These are phyloP conservation scores for Picochlorum sp. DNA, from an alignment of 139 green algal genomes.

Conservation along the genomic window DNA sequence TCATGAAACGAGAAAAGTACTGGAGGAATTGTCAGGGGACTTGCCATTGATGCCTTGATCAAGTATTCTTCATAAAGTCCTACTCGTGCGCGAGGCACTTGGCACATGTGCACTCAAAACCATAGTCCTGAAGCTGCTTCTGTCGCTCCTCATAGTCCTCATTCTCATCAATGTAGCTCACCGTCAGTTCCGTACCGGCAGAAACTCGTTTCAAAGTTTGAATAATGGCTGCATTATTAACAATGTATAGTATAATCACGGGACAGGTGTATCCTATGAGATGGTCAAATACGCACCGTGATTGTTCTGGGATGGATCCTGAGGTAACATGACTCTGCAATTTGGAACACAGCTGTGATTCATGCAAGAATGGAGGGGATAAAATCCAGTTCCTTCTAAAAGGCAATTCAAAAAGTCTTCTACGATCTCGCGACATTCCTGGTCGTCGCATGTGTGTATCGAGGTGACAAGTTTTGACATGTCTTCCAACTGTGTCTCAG, in stretches of 20 bases:
- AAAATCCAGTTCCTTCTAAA: slow-evolving; percentile 76
- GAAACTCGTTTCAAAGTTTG: background rate
- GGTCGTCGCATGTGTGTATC: background rate
- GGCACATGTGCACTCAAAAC: slow-evolving; percentile 11
- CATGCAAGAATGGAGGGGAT: slow-evolving; percentile 70
- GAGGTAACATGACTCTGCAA: slow-evolving; percentile 27
- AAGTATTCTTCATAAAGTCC: background rate
- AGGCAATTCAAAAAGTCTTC: slow-evolving; percentile 46
- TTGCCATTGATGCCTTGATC: background rate
- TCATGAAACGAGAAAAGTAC: slow-evolving; percentile 31
- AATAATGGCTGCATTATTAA: too few relatives aligned
- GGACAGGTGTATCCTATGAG: too few relatives aligned
- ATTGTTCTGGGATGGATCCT: slow-evolving; percentile 34
- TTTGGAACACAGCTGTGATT: slow-evolving; percentile 89
- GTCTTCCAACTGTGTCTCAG: slow-evolving; percentile 1
- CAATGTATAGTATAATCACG: too few relatives aligned
- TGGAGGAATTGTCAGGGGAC: slow-evolving; percentile 20
- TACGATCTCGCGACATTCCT: slow-evolving; percentile 61
- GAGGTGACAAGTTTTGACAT: slow-evolving; percentile 20
- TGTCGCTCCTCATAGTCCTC: background rate
- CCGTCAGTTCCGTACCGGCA: slow-evolving; percentile 58
- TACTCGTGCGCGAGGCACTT: background rate
- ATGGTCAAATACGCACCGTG: slow-evolving; percentile 2
- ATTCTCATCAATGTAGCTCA: slow-evolving; percentile 26
- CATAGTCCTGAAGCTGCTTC: slow-evolving; percentile 10